Conservation (phyloP, 805 yeast species). For the Tetrapisispora fleetii region DNA sequence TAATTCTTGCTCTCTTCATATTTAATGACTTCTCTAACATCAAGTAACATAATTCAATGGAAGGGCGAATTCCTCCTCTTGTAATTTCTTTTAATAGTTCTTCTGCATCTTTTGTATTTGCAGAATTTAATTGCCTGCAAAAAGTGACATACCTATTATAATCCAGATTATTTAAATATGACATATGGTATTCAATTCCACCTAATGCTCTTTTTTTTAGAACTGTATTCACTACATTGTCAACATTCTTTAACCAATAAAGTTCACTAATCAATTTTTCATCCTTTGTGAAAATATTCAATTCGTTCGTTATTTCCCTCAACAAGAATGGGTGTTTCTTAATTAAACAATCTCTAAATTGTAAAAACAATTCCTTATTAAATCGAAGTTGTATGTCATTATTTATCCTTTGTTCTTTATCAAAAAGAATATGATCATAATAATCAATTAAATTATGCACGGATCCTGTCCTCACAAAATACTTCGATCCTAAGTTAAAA, state of each 20-base stretch:
- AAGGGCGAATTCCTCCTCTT: slow-evolving; percentile 18
- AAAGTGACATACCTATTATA: slow-evolving; percentile 7
- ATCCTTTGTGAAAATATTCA: slow-evolving; percentile 10
- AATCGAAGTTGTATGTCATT: not conserved
- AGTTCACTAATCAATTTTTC: slow-evolving; percentile 6
- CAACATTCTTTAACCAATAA: slow-evolving; percentile 8
- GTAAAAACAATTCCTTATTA: slow-evolving; percentile 9
- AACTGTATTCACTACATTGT: slow-evolving; percentile 3
- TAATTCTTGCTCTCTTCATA: slow-evolving; percentile 9
- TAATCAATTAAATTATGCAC: slow-evolving; percentile 12
- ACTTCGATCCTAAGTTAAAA: slow-evolving; percentile 12
- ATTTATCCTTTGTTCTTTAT: not conserved
- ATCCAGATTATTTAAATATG: slow-evolving; percentile 6
- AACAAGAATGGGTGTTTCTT: slow-evolving; percentile 14
- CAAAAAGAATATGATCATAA: slow-evolving; percentile 3
- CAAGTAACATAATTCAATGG: slow-evolving; percentile 13
- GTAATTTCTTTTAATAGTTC: slow-evolving; percentile 9
- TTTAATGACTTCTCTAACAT: slow-evolving; percentile 13
- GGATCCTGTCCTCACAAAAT: slow-evolving; percentile 18
- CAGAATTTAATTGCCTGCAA: slow-evolving; percentile 3
- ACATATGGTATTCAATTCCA: slow-evolving; percentile 4
- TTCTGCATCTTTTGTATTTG: slow-evolving; percentile 9
- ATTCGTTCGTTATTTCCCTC: slow-evolving; percentile 17
- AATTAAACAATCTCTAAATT: slow-evolving; percentile 13
- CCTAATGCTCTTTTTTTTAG: slow-evolving; percentile 3